Conservation (phyloP, 2,329 filamentous ascomycete species). For the Parastagonospora nodorum region DNA sequence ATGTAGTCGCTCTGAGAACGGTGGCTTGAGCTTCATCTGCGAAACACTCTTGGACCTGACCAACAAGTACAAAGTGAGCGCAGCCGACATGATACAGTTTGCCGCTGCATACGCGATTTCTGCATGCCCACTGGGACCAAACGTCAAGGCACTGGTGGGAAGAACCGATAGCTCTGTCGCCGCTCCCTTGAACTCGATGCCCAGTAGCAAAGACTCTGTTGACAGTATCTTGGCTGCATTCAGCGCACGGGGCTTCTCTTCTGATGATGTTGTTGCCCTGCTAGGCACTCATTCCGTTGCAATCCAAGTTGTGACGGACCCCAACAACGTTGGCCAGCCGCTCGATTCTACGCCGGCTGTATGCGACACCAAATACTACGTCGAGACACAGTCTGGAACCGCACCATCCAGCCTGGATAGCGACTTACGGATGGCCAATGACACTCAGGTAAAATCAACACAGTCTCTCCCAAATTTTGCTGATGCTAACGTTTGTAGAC, state of each 20-base stretch:
- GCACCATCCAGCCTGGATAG: slow-evolving; percentile 32
- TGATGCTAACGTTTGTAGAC: slow-evolving; percentile 15
- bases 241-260: slow-evolving; percentile 31
- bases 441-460: slow-evolving; percentile 17
- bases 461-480: no score
- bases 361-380: slow-evolving; percentile 38
- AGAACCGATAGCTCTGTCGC: slow-evolving; percentile 22
- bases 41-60: slow-evolving; percentile 45
- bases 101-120: slow-evolving; percentile 29
- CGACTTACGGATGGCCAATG: slow-evolving; percentile 25
- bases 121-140: slow-evolving; percentile 27
- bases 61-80: slow-evolving; percentile 42
- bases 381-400: slow-evolving; percentile 30
- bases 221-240: slow-evolving; percentile 28
- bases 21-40: slow-evolving; percentile 51
- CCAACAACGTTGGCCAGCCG: slow-evolving; percentile 23
- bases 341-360: slow-evolving; percentile 35
- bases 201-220: slow-evolving; percentile 17
- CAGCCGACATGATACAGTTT: slow-evolving; percentile 37
- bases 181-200: slow-evolving; percentile 18
- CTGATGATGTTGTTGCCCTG: slow-evolving; percentile 39
- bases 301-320: slow-evolving; percentile 32
- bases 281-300: slow-evolving; percentile 39
- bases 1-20: slow-evolving; percentile 45
- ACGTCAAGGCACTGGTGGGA: slow-evolving; percentile 25